Conservation (phyloP, 139 green algal species). For the Closterium sp. region DNA sequence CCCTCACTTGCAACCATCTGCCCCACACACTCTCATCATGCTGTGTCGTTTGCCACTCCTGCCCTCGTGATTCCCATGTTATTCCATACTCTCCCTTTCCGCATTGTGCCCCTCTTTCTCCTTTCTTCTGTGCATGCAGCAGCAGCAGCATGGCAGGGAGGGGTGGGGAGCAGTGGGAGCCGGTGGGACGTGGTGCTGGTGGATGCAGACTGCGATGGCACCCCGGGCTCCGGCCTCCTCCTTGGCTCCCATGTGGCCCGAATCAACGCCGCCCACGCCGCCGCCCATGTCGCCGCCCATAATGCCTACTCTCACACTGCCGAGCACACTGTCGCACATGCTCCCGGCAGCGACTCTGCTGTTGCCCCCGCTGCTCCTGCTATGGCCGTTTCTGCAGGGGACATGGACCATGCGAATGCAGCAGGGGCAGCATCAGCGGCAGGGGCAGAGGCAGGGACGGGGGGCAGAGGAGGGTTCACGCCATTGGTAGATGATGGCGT, state of each 20-base stretch:
- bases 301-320: too few species aligned
- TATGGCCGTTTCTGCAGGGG: neutral
- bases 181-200: neutral
- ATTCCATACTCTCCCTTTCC: neutral
- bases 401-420: neutral
- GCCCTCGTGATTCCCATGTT: neutral
- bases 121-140: neutral
- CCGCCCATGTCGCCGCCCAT: neutral
- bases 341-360: neutral
- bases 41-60: neutral
- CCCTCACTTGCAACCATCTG: too few species aligned
- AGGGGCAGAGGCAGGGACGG: neutral
- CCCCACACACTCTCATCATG: too few species aligned
- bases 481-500: neutral
- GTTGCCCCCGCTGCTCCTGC: neutral
- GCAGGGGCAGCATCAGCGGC: neutral
- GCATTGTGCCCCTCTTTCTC: neutral
- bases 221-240: neutral
- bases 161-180: neutral
- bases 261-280: neutral
- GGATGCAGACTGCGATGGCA: neutral
- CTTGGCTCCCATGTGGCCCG: neutral
- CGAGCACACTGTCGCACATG: neutral
- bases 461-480: neutral
- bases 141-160: neutral